phyloP scores from a whole-genome alignment of 768 basidiomycete genomes.

The Pleurotus ostreatus region DNA sequence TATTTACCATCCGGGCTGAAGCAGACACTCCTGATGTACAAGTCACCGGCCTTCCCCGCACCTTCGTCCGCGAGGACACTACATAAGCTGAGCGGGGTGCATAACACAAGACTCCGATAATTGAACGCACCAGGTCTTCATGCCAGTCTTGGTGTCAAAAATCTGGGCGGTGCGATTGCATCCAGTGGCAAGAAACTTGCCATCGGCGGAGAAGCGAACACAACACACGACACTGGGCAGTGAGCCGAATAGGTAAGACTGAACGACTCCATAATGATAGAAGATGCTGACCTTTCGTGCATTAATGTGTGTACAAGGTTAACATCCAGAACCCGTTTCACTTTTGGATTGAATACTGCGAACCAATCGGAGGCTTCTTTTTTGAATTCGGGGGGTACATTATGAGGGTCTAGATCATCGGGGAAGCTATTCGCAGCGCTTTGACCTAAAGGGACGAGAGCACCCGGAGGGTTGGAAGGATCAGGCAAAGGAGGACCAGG shows the following conservation, averaged over 20 bases:
- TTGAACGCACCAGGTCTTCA: constrained; percentile 69
- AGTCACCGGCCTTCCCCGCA: constrained; percentile 70
- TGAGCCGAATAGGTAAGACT: neutral
- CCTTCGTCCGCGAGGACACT: constrained; percentile 78
- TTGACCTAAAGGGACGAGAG: constrained; percentile 13
- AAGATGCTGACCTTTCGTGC: constrained; percentile 67
- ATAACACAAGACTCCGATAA: neutral
- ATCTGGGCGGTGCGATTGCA: constrained; percentile 95
- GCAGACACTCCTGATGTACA: constrained; percentile 91
- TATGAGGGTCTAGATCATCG: constrained; percentile 44
- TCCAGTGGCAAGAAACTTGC: constrained; percentile 86
- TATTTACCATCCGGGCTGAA: constrained; percentile 93
- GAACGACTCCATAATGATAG: too few species aligned
- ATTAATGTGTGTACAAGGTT: constrained; percentile 72
- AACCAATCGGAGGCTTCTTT: constrained; percentile 84
- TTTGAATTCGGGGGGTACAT: constrained; percentile 47
- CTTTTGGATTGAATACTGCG: constrained; percentile 76
- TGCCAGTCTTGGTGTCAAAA: constrained; percentile 87
- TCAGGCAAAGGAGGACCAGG: constrained; percentile 9
- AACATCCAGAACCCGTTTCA: constrained; percentile 70
- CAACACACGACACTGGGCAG: constrained; percentile 64
- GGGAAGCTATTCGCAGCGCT: constrained; percentile 31
- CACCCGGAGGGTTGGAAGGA: constrained; percentile 7
- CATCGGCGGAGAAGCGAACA: constrained; percentile 92
- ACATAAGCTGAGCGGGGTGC: constrained; percentile 4